Evolutionary conservation across 2,329 filamentous ascomycete species (phyloP), one percentile per base, ranked within the genome.

Genomic region (Trichoderma guizhouense): DNA sequence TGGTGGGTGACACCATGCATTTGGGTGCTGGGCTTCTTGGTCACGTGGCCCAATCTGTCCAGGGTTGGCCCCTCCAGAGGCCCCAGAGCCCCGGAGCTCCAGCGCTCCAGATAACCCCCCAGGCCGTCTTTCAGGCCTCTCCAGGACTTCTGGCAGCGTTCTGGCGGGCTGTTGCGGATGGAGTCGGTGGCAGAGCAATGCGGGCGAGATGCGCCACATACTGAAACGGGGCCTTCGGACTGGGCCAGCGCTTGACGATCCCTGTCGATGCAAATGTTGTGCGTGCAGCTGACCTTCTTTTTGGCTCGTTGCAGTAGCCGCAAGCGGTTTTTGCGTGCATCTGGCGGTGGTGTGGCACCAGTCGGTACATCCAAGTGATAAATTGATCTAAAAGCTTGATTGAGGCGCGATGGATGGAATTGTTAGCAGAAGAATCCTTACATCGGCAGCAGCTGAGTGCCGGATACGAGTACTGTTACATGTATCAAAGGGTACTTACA

Each of bases 201-300:
- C 63, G 63, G 63, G 65, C 32, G 65, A 68, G 43, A 39, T 28
- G 51, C 36, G 55, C 67, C 67, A 43, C 67, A 51, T 51, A 21
- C 9, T 24, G 53, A 26, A 28, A 55, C 30, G 26, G 32, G 67
- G 68, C 32, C 58, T 60, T 47, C 68, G 30, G 57, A 34, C 43
- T 18, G 51, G 51, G n/a, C 64, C 64, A 57, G 64, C 14, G 43
- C 34, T 36, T 26, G 57, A 47, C 34, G 34, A 70, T 57, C 68
- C 68, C 60, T 70, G 68, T 64, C 68, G 55, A 32, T 64, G 68
- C 68, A 75, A 75, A 75, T 73, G 63, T 74, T 73, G 72, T 73
- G 43, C 71, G 74, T 72, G 74, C 74, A 75, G 74, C 71, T 75
- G 74, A 75, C 74, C 74, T 70, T 32, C 68, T 21, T 51, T 51